phyloP scores from a whole-genome alignment of 768 basidiomycete genomes.

The Mycena sanguinolenta region DNA sequence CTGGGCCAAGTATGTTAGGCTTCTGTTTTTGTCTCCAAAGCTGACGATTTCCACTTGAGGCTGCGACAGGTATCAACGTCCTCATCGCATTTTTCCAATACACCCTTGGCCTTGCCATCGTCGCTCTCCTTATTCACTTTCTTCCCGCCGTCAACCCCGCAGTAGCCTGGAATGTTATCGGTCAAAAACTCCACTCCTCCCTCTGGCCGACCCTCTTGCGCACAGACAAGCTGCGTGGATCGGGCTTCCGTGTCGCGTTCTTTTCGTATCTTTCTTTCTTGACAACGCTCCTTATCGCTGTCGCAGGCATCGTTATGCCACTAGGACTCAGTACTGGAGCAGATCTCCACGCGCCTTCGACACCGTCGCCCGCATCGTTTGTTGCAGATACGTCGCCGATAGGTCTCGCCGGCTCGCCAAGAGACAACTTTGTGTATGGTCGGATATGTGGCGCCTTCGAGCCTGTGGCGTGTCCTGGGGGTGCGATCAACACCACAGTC shows the following conservation, averaged over 20 bases:
- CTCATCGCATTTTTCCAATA: conserved; percentile 39
- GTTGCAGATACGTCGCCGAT: conserved; percentile 38
- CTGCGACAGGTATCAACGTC: conserved; percentile 41
- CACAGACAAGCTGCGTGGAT: conserved; percentile 24
- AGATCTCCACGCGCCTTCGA: not conserved
- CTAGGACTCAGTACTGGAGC: conserved; percentile 40
- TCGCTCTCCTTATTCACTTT: conserved; percentile 37
- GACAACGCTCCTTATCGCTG: conserved; percentile 35
- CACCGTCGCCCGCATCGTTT: conserved; percentile 20
- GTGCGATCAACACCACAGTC: conserved; percentile 29
- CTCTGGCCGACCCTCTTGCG: conserved; percentile 39
- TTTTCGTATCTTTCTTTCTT: conserved; percentile 35
- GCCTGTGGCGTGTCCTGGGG: conserved; percentile 37
- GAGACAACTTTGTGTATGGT: conserved; percentile 31
- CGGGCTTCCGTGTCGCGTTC: conserved; percentile 25
- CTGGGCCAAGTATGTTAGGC: conserved; percentile 31
- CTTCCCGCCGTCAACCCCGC: conserved; percentile 37
- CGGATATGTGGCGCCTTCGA: conserved; percentile 42
- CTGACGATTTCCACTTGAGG: not conserved
- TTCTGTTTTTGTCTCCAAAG: too few relatives aligned
- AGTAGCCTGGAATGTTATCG: conserved; percentile 40
- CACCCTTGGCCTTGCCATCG: conserved; percentile 38
- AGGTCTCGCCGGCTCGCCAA: conserved; percentile 38
- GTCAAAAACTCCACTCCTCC: conserved; percentile 37
- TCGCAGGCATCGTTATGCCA: conserved; percentile 39